Evolutionary conservation across 1,139 yeast species (phyloP).

Genomic region (Eremothecium coryli): DNA sequence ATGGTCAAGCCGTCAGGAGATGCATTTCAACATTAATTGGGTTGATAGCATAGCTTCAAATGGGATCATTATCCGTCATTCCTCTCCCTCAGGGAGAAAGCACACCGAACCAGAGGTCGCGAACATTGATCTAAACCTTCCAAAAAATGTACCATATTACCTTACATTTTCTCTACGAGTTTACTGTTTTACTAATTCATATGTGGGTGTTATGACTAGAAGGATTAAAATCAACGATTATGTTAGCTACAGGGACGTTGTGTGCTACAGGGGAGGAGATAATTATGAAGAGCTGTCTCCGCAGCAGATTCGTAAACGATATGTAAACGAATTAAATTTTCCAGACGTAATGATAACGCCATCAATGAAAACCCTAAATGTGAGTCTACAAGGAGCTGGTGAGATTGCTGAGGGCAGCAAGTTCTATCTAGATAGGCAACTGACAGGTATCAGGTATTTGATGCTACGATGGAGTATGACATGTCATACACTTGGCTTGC

Average conservation of each 20-base stretch:
- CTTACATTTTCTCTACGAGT: neutral
- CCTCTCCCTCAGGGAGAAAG: too few species aligned
- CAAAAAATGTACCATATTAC: neutral
- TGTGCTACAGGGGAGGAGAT: neutral
- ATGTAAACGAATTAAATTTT: constrained; percentile 4
- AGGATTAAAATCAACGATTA: neutral
- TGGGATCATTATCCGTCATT: too few species aligned
- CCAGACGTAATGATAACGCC: neutral
- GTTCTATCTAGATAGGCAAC: constrained; percentile 2
- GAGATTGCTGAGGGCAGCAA: neutral
- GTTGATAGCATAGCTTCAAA: too few species aligned
- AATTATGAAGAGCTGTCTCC: neutral
- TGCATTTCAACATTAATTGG: too few species aligned
- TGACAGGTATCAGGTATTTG: constrained; percentile 17
- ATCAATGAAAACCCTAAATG: neutral
- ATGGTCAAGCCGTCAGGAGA: too few species aligned
- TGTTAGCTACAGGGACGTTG: neutral
- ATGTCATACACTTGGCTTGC: constrained; percentile 22
- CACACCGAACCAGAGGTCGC: too few species aligned
- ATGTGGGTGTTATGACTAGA: neutral
- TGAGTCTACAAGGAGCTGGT: neutral
- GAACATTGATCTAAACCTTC: neutral
- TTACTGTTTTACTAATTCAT: neutral
- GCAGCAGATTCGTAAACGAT: constrained; percentile 5
- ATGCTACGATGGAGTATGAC: constrained; percentile 22